These are phyloP conservation scores for Xylaria sp. DNA, from an alignment of 2,329 filamentous ascomycete species.

Conservation along the genomic window DNA sequence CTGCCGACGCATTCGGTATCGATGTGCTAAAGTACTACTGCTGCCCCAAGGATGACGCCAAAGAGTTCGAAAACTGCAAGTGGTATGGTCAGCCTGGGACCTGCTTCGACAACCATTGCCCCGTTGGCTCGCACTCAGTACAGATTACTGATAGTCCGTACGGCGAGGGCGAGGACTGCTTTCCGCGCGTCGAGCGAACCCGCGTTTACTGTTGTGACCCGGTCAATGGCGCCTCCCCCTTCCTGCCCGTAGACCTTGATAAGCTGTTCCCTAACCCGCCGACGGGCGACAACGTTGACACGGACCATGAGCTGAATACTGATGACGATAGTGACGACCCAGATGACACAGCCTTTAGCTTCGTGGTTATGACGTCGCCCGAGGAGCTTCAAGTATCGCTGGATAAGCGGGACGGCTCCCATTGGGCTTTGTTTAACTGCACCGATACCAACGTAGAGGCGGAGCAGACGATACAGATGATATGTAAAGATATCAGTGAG, in stretches of 20 bases:
- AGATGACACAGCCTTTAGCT: slow-evolving; percentile 43
- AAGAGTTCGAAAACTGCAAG: slow-evolving; percentile 8
- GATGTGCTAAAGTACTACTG: slow-evolving; percentile 1
- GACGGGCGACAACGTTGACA: slow-evolving; percentile 36
- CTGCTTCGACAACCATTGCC: slow-evolving; percentile 44
- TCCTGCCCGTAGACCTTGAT: slow-evolving; percentile 45
- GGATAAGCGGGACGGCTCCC: slow-evolving; percentile 50
- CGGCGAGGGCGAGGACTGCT: slow-evolving; percentile 34
- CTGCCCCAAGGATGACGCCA: not conserved
- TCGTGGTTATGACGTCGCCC: slow-evolving; percentile 42
- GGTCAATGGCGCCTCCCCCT: slow-evolving; percentile 37
- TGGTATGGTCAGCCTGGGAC: slow-evolving; percentile 44
- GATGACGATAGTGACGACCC: slow-evolving; percentile 37
- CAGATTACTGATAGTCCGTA: slow-evolving; percentile 38
- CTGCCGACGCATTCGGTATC: too few species aligned
- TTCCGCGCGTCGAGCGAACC: slow-evolving; percentile 26
- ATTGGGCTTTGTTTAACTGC: slow-evolving; percentile 51
- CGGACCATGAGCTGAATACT: slow-evolving; percentile 39
- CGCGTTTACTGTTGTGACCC: slow-evolving; percentile 44
- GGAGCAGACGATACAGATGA: slow-evolving; percentile 44
- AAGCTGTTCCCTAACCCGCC: slow-evolving; percentile 45
- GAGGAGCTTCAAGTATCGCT: slow-evolving; percentile 43
- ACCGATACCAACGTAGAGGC: slow-evolving; percentile 35
- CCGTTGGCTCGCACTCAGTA: slow-evolving; percentile 31
- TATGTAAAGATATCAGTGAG: slow-evolving; percentile 44